Base-by-base conservation (phyloP, 129 eudicot species). In the Sambucus nigra region DNA sequence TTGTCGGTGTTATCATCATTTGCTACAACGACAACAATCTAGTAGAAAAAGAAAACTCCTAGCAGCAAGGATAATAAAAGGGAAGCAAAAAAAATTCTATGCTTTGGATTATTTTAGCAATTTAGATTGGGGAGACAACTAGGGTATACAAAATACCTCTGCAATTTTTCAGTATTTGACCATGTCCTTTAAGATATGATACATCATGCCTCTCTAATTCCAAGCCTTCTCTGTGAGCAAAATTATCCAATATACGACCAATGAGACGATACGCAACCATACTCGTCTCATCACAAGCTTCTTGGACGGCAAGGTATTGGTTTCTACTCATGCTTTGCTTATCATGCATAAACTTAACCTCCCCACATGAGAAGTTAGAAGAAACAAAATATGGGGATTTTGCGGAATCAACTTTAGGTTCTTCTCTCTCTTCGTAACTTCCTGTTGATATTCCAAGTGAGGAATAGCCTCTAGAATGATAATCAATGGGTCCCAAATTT, bases 211-310 rank as follows among this genome's bases (percentile, higher is more conserved):
- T 26, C 50, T 50, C 61, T 33, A 83, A 57, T 12, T 59, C 63
- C 23, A 75, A 49, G 59, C 73, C 80, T 41, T 77, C 76, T 11
- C 25, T 54, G 41, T 71, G 66, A n/a, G 84, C 87, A 59, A 83
- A 74, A 45, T 68, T 68, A 46, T 59, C 54, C 79, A 84, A 64
- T 64, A 80, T 25, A 57, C 49, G 46, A 32, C 94, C 97, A 61
- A 84, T 66, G 26, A 78, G 60, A 59, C 64, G 55, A 70, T 78
- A 80, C 2, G 80, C 87, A 50, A 68, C 71, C 71, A 78, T 53
- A 69, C 94, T 84, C 31, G 84, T 76, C 25, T 65, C 62, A 25
- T 84, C 97, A 78, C 92, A 66, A 57, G 81, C 94, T 70, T 65
- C 75, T 69, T 88, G 97, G 51, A 84, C 59, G 44, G 58, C 72